Evolutionary conservation across 2,329 filamentous ascomycete genomes (phyloP), one percentile per base, ranked within the genome.

Genomic region (Rhinocladiella similis): DNA sequence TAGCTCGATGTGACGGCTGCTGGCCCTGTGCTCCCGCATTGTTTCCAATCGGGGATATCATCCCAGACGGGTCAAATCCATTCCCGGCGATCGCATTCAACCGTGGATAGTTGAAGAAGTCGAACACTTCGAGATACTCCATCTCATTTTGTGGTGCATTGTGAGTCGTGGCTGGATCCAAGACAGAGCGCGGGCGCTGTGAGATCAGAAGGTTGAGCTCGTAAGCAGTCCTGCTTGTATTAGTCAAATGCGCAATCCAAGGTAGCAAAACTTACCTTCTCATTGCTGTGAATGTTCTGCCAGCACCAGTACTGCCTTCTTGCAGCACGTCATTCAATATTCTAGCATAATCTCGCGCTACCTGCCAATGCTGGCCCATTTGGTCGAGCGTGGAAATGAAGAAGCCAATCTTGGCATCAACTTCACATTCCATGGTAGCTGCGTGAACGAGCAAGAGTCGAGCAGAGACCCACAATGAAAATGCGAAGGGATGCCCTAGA

Each of bases 21-120:
- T 55, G 54, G 14, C 19, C 42, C 27, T 61, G 54, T 12, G 54
- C 55, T 14, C 59, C 38, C 9, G 49, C 57, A 29, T 53, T 50
- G 10, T 47, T 52, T 16, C 50, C 41, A 9, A 69, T 65, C 7
- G 68, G 53, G 10, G 54, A 36, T n/a, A 57, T 16, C 3, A 27
- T 39, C 10, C 35, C 49, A 25, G 57, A 36, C 6, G 50, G 53
- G 48, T 59, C 57, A 29, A 56, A 48, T 2, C 38, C 53, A 25
- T 45, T 53, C 25, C 48, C 48, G 9, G 54, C 47, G 10, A 61
- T 57, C 39, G 56, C 50, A 5, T 58, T 60, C 33, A 96, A 76
- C 16, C 91, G 79, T 1, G 92, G 92, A 54, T 95, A 85, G 68
- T 96, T 96, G 78, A 96, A 97, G 69, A 95, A 96, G 65, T 94